Conservation (phyloP, 352 stramenopile species). For the Pythium brachiatum region DNA sequence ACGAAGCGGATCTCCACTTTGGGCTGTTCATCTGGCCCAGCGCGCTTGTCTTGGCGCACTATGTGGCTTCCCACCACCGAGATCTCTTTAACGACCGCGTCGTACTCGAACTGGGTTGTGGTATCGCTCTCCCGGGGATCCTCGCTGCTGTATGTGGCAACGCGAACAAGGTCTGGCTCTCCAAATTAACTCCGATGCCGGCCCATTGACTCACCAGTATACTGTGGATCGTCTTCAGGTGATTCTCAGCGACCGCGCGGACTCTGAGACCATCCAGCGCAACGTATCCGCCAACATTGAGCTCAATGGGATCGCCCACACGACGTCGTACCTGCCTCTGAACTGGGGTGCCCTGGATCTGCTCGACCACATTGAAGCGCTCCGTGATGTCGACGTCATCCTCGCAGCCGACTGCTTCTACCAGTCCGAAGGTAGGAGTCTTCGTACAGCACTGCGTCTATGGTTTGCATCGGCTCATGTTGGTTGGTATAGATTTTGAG, state of each 20-base stretch:
- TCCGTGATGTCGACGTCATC: slow-evolving; percentile 43
- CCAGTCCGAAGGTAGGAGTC: slow-evolving; percentile 44
- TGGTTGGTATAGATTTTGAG: slow-evolving; percentile 66
- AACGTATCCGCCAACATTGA: slow-evolving; percentile 56
- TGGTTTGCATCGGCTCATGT: too few relatives aligned
- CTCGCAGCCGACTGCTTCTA: slow-evolving; percentile 75
- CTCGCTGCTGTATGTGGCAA: slow-evolving; percentile 41
- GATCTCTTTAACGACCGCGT: slow-evolving; percentile 32
- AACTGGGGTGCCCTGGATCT: slow-evolving; percentile 45
- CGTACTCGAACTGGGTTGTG: slow-evolving; percentile 63
- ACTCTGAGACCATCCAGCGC: slow-evolving; percentile 40
- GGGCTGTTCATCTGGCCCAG: slow-evolving; percentile 71
- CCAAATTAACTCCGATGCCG: too few relatives aligned
- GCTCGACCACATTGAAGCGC: slow-evolving; percentile 25
- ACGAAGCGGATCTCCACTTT: slow-evolving; percentile 48
- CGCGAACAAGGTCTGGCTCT: slow-evolving; percentile 25
- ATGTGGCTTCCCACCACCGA: slow-evolving; percentile 36
- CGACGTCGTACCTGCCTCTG: slow-evolving; percentile 42
- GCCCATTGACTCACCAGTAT: too few relatives aligned
- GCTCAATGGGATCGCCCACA: slow-evolving; percentile 36
- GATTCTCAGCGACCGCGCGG: slow-evolving; percentile 50
- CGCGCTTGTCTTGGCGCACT: slow-evolving; percentile 47
- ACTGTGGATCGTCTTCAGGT: slow-evolving; percentile 21
- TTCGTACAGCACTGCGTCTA: too few relatives aligned
- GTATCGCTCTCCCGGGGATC: slow-evolving; percentile 64